Evolutionary conservation across 2,329 filamentous ascomycete genomes (phyloP), one percentile per base, ranked within the genome.

Genomic region (Aureobasidium subglaciale): DNA sequence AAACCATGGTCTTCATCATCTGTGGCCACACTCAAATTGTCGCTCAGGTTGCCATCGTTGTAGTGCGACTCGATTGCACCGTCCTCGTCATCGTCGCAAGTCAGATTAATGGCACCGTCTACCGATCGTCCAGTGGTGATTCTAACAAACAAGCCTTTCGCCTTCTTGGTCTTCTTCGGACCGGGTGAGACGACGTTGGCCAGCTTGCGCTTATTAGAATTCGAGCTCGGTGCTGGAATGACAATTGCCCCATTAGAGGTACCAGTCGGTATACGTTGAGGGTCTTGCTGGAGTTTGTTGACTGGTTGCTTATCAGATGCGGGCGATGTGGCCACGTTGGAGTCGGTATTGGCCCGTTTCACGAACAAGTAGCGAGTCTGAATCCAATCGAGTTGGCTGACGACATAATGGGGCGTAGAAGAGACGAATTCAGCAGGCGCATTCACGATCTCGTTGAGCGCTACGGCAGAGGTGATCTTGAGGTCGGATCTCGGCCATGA

Each of bases 371-470:
- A 96, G 40, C 90, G 81, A 24, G 89, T 90, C 65, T 95, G 90
- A 58, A 95, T 90, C 91, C 91, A 96, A 64, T 95, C 86, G 9
- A 86, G 72, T 41, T 90, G 76, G 24, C 80, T 68, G 1, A 96
- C 83, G 8, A 96, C 91, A 43, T 88, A 83, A 70, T 84, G 82
- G 0, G 85, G 85, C 0, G 0, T 60, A 0, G 8, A 63, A 59
- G 73, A 78, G 5, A 78, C 68, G 63, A 88, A 96, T 41, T 85
- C 64, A 0, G 68, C 49, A 0, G 89, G 84, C 0, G 77, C 76
- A 65, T 96, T 96, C 64, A 95, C 83, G 41, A 96, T 83, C 67
- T 96, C 91, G 63, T 91, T 93, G 42, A 96, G 72, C 29, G 88
- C 87, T 41, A 96, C 72, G 0, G 85, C 85, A 1, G 63, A 63